Base-by-base conservation (phyloP, 371 early-diverging fungal genomes). In the Lichtheimia ramosa region DNA sequence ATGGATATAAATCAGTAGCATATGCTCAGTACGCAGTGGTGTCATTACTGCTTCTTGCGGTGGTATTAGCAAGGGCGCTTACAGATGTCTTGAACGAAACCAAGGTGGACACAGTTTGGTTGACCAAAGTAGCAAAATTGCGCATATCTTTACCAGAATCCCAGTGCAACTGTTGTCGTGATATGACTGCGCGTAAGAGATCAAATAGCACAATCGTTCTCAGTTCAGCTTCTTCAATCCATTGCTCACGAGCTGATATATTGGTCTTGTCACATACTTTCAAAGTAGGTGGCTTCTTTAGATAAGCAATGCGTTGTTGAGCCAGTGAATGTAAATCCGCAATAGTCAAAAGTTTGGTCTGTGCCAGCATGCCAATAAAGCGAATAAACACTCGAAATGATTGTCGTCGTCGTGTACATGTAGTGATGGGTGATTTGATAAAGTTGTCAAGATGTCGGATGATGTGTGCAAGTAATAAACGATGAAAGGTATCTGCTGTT, bases 311-410 rank as follows among this genome's bases (percentile, higher is more conserved):
- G n/a, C 67, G 65, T 48, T 73, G 71, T 3, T 65, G 65, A 49
- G 70, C 66, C 5, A 77, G 56, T 15, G 63, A 63, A 48, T 65
- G 63, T 14, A 77, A 49, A 25, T 77, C 77, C n/a, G 55, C 54
- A 5, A 65, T 59, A 7, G 74, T 71, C 21, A 77, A 24, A 13
- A 77, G 51, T 46, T 77, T 74, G 23, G 69, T 67, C 51, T 77
- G 74, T 15, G 65, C 66, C 15, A 77, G 46, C 16, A 69, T 67
- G 34, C 74, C 74, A 27, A 73, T 71, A 46, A 77, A 71, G 15
- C 68, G 77, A 40, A 77, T 62, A 20, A 77, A 61, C 25, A 71
- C 68, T 15, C 67, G 65, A 34, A 73, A 68, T 3, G n/a, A n/a
- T 3, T 10, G 18, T 21, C 46, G 24, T 66, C 65, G n/a, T 62